Conservation (phyloP, 108 stramenopile genomes). For the Seminavis robusta region DNA sequence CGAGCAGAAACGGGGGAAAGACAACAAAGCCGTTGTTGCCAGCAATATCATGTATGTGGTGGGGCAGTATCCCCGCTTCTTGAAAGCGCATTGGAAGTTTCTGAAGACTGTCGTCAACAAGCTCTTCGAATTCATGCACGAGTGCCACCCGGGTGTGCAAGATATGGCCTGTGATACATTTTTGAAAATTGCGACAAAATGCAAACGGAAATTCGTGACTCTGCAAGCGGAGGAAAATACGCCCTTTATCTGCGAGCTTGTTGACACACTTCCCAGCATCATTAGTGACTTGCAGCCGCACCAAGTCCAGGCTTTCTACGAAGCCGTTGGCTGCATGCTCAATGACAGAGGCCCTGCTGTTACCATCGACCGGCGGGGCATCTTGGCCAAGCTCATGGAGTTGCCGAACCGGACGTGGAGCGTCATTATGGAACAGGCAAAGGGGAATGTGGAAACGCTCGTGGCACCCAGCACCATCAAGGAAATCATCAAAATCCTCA, state of each 20-base stretch:
- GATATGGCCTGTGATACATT: conserved; percentile 99
- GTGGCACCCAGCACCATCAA: conserved; percentile 86
- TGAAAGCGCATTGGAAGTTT: conserved; percentile 99
- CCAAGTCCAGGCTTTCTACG: conserved; percentile 99
- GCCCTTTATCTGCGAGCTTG: conserved; percentile 93
- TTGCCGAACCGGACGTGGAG: conserved; percentile 90
- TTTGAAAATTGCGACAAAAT: conserved; percentile 97
- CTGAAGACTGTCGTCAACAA: conserved; percentile 99
- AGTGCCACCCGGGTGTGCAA: conserved; percentile 98
- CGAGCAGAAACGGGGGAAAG: conserved; percentile 96
- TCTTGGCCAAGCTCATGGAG: conserved; percentile 90
- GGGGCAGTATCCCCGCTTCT: conserved; percentile 99
- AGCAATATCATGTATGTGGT: conserved; percentile 99
- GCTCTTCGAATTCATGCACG: conserved; percentile 99
- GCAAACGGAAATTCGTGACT: conserved; percentile 95
- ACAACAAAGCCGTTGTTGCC: conserved; percentile 98
- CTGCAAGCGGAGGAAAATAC: conserved; percentile 85
- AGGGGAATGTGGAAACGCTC: conserved; percentile 71
- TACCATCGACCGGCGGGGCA: conserved; percentile 75
- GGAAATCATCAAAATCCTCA: conserved; percentile 95
- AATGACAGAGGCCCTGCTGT: conserved; percentile 86
- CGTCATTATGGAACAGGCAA: conserved; percentile 86
- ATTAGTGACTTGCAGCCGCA: conserved; percentile 97
- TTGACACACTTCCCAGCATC: conserved; percentile 85
- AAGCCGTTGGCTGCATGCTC: conserved; percentile 95